phyloP scores from a whole-genome alignment of 257 asterid species.

The Solanum gracilifrons region DNA sequence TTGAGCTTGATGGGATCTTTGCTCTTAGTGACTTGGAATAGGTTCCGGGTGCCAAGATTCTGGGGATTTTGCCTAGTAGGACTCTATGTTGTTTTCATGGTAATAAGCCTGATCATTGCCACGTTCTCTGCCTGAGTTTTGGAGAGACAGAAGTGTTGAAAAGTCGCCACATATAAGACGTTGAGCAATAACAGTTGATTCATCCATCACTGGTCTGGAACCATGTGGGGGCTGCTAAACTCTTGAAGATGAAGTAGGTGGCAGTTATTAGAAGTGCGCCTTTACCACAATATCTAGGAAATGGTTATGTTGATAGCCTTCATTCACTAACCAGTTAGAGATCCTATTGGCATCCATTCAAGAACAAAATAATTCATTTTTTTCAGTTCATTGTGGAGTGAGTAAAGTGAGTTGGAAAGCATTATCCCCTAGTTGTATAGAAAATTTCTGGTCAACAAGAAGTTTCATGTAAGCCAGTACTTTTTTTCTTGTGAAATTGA shows the following conservation, averaged over 20 bases:
- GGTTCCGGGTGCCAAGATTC: slow-evolving; percentile 87
- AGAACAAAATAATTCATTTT: neutral
- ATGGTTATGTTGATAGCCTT: neutral
- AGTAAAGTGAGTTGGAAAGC: neutral
- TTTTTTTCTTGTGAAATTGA: neutral
- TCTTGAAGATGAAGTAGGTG: neutral
- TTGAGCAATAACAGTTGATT: neutral
- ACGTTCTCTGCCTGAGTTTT: slow-evolving; percentile 31
- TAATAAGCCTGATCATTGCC: slow-evolving; percentile 57
- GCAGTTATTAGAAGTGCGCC: neutral
- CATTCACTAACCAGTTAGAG: neutral
- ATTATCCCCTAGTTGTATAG: neutral
- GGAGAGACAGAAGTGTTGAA: neutral
- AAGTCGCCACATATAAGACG: neutral
- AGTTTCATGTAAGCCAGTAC: neutral
- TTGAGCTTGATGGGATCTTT: slow-evolving; percentile 92
- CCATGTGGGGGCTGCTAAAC: neutral
- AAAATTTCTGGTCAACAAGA: neutral
- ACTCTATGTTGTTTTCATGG: slow-evolving; percentile 60
- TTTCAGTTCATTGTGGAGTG: neutral
- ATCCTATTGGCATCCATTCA: neutral
- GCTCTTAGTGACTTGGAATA: slow-evolving; percentile 78
- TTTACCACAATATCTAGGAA: neutral
- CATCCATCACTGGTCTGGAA: neutral
- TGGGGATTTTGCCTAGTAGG: slow-evolving; percentile 98